Conservation (phyloP, 2,329 filamentous ascomycete species). For the Fusarium sambucinum region DNA sequence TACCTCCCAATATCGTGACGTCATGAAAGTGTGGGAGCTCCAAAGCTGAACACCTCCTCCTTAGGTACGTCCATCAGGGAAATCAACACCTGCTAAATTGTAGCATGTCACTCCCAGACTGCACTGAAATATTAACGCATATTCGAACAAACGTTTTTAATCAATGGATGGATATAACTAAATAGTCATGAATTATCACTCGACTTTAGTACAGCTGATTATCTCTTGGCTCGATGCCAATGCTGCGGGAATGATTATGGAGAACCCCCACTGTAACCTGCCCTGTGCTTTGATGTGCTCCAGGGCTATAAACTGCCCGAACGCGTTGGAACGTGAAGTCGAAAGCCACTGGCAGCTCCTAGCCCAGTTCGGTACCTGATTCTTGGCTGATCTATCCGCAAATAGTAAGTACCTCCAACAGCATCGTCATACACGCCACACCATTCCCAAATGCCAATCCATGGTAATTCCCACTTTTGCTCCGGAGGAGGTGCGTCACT, state of each 20-base stretch:
- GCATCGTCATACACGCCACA: conserved; percentile 47
- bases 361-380: background rate
- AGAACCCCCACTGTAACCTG: conserved; percentile 7
- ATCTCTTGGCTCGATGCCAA: conserved; percentile 8
- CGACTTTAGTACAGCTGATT: background rate
- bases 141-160: no score
- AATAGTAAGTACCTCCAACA: conserved; percentile 22
- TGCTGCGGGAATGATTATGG: background rate
- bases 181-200: background rate
- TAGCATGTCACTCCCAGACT: background rate
- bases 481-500: conserved; percentile 40
- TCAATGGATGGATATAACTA: no score
- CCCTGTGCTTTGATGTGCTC: conserved; percentile 36
- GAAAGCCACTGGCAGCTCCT: conserved; percentile 2
- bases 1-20: conserved; percentile 37
- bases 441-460: conserved; percentile 33
- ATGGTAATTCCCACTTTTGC: conserved; percentile 46
- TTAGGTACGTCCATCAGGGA: conserved; percentile 11
- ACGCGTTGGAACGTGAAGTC: conserved; percentile 22
- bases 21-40: conserved; percentile 37
- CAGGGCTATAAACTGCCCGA: conserved; percentile 17
- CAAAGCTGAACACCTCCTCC: background rate
- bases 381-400: background rate
- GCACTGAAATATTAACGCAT: no score
- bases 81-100: background rate